Conservation (phyloP, 2,329 filamentous ascomycete genomes). For the Orbilia javanica region DNA sequence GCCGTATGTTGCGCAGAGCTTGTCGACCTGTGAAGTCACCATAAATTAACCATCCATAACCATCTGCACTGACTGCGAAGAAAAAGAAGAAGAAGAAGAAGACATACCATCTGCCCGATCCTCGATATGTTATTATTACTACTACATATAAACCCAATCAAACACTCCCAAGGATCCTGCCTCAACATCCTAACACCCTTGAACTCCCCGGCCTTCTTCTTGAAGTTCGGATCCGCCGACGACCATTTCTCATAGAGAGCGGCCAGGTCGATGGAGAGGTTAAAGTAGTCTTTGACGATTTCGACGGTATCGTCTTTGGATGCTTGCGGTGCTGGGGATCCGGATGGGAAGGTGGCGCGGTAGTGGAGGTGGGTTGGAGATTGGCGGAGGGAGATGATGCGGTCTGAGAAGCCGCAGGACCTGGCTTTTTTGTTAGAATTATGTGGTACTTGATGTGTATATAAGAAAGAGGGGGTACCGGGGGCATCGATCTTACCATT, state of each 20-base stretch:
- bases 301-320: conserved; percentile 77
- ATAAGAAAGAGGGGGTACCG: too few relatives aligned
- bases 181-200: conserved; percentile 90
- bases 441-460: conserved; percentile 14
- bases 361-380: conserved; percentile 84
- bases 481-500: too few relatives aligned
- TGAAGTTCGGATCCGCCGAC: conserved; percentile 85
- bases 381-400: conserved; percentile 86
- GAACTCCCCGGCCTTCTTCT: conserved; percentile 85
- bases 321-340: conserved; percentile 65
- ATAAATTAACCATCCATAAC: not conserved
- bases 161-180: conserved; percentile 95
- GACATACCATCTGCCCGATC: conserved; percentile 90
- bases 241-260: conserved; percentile 90
- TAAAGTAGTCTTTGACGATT: conserved; percentile 87
- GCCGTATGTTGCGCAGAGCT: conserved; percentile 88
- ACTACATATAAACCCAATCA: conserved; percentile 96
- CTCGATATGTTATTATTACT: conserved; percentile 98
- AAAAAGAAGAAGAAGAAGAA: not conserved
- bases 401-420: conserved; percentile 86
- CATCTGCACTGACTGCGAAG: not conserved
- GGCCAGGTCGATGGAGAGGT: conserved; percentile 80
- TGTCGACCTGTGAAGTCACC: conserved; percentile 74
- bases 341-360: conserved; percentile 73
- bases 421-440: too few relatives aligned